These are phyloP conservation scores for Quercus ilex DNA, from an alignment of 306 rosid species.

Conservation along the genomic window DNA sequence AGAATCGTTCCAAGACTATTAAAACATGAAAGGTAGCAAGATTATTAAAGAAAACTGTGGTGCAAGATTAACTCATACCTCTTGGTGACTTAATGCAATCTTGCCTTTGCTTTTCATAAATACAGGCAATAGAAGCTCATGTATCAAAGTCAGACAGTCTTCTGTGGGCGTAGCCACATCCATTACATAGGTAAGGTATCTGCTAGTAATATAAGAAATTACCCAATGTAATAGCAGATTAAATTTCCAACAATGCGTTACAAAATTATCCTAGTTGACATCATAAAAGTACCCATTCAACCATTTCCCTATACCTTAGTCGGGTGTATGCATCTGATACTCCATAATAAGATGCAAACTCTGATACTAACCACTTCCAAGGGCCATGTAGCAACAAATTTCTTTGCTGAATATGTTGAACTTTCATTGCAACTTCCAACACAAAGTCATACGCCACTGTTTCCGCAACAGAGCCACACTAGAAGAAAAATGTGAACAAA, in stretches of 20 bases:
- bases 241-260: neutral
- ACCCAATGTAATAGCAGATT: neutral
- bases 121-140: slow-evolving; percentile 25
- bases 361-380: slow-evolving; percentile 35
- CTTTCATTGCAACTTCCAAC: slow-evolving; percentile 35
- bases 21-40: neutral
- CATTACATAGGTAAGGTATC: slow-evolving; percentile 37
- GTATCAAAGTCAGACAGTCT: slow-evolving; percentile 27
- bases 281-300: neutral
- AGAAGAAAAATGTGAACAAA: neutral
- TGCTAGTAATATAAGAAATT: neutral
- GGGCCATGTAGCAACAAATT: slow-evolving; percentile 26
- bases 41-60: neutral
- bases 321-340: slow-evolving; percentile 30
- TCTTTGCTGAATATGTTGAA: slow-evolving; percentile 27
- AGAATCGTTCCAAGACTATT: neutral
- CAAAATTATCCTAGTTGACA: neutral
- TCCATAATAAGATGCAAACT: slow-evolving; percentile 32
- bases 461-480: slow-evolving; percentile 33
- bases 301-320: slow-evolving; percentile 22
- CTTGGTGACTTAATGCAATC: slow-evolving; percentile 24
- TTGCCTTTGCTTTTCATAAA: slow-evolving; percentile 16
- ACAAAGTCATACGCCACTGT: slow-evolving; percentile 32
- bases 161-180: slow-evolving; percentile 46
- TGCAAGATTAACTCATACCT: slow-evolving; percentile 14